Base-by-base conservation (phyloP, 2,329 filamentous ascomycete genomes). In the Stylonectria norvegica region DNA sequence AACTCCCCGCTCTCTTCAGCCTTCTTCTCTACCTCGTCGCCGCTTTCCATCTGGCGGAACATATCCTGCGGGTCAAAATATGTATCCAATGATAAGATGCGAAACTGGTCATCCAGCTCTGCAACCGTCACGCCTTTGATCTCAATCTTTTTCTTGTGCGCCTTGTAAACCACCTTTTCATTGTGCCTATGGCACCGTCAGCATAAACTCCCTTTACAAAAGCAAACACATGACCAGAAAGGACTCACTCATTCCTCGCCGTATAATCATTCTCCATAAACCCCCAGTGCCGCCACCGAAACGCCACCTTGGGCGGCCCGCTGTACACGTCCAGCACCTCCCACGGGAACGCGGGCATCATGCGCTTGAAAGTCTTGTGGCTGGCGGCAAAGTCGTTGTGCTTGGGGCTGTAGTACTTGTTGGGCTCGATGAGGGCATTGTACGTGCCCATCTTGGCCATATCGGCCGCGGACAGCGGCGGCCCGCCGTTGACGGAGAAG, bases 291-390 rank as follows among this genome's bases (percentile, higher is more conserved):
- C 81, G 68, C 81, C 81, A 85, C 50, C 76, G 71, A 59, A 85
- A 83, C 3, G 71, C 68, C 23, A 84, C 79, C 10, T 68, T 67
- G 2, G 81, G 81, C 17, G 80, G 80, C 0, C 78, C 81, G 45
- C 75, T 77, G 56, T 83, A 85, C 3, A 85, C 79, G 58, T 85
- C 81, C 12, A 83, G 58, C 2, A 85, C 80, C 62, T 85, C 82
- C 80, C 81, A 86, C 0, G 81, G 81, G 60, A 86, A 85, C 0
- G 73, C 79, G 0, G 81, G 81, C 81, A 86, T 85, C 80, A 85
- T 85, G 38, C 79, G 68, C 66, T 85, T 85, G 61, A 86, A 85
- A 0, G 78, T 79, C 69, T 85, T 84, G 67, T 86, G 81, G 55
- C 77, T 83, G 4, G 68, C 71, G 1, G 73, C 71, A 52, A 85